Evolutionary conservation across 768 basidiomycete genomes (phyloP), one percentile per base, ranked within the genome.

Genomic region (Podaxis sp.): DNA sequence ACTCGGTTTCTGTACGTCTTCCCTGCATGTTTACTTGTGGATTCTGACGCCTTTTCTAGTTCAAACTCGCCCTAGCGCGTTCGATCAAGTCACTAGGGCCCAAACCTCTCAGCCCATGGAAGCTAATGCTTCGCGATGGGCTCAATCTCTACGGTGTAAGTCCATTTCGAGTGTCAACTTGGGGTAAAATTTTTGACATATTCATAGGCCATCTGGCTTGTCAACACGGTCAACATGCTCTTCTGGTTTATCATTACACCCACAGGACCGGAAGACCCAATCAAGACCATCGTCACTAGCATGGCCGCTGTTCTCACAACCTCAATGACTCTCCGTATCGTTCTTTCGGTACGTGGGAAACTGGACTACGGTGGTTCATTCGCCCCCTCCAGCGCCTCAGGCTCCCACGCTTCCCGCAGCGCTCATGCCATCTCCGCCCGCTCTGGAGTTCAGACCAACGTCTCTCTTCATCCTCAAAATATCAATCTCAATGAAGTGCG

Each of bases 221-320:
- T 93, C 67, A 92, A 94, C 81, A 82, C 91, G 74, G 79, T 82
- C 77, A 94, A 93, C 79, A 81, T 91, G 72, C 75, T 93, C 72
- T 94, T 93, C 82, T 93, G 90, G 88, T 93, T 94, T 76, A 85
- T 90, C 76, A 84, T 89, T 73, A 86, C 72, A 56, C 89, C 92
- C 25, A 87, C 85, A 51, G 84, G 76, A 53, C 51, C 66, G 22
- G 59, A 68, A 0, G 92, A 94, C 74, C 83, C 89, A 64, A 84
- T 94, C 79, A 88, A 84, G 71, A 93, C 92, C 38, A 90, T 93
- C 70, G 85, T 93, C 47, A 91, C 90, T 52, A 67, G 66, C 76
- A 93, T 94, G 89, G 84, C 93, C 1, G 91, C 89, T 9, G 91
- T 93, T 37, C 85, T 94, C 63, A 94, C 93, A 29, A 87, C 90